A percentile compares a stretch with the other conserved stretches of the same genome.
phyloP scores from a whole-genome alignment of 768 basidiomycete species.

The Clathrus columnatus region DNA sequence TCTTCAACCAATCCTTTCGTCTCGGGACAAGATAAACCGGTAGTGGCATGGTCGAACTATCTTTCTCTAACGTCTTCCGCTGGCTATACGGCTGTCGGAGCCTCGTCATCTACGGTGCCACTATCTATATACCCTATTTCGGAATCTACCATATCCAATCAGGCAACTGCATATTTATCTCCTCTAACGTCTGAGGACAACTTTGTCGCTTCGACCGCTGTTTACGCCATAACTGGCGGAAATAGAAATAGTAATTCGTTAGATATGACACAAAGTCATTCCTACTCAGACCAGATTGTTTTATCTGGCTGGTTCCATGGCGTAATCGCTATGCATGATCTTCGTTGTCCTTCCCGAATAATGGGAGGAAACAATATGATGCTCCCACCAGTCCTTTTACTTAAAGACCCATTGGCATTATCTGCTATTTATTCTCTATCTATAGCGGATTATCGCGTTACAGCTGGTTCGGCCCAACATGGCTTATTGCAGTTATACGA shows the following conservation, averaged over 20 bases:
- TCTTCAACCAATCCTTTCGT: conserved; percentile 32
- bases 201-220: conserved; percentile 32
- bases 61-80: conserved; percentile 39
- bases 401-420: conserved; percentile 53
- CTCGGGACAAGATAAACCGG: background rate
- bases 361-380: conserved; percentile 21
- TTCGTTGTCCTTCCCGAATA: conserved; percentile 38
- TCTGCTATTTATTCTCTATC: conserved; percentile 73
- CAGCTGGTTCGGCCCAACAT: conserved; percentile 71
- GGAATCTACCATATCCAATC: conserved; percentile 34
- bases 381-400: conserved; percentile 48
- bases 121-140: conserved; percentile 48
- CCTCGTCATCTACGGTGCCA: conserved; percentile 44
- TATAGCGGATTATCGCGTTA: conserved; percentile 63
- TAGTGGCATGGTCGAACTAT: conserved; percentile 45
- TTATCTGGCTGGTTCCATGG: conserved; percentile 83
- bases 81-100: conserved; percentile 63
- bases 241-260: conserved; percentile 40
- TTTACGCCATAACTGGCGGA: conserved; percentile 60
- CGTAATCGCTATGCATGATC: conserved; percentile 61
- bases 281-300: conserved; percentile 54
- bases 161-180: conserved; percentile 40
- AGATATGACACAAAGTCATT: conserved; percentile 47
- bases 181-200: conserved; percentile 23
- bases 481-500: conserved; percentile 80